These are phyloP conservation scores for Diutina rugosa DNA, from an alignment of 1,139 yeast species.

Conservation along the genomic window DNA sequence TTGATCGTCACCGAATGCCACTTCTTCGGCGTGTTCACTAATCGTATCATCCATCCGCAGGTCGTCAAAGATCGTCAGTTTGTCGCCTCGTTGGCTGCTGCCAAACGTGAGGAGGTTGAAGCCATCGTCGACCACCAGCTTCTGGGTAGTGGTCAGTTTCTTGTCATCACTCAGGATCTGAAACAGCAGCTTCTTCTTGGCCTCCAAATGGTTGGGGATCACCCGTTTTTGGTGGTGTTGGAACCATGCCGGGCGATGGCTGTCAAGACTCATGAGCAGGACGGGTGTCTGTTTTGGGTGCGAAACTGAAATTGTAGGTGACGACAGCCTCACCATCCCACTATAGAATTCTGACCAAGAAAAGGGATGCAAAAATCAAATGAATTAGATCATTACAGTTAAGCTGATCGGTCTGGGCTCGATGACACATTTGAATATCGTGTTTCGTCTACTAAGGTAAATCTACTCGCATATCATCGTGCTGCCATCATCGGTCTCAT, in stretches of 20 bases:
- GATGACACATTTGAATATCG: background rate
- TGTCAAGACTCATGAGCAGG: background rate
- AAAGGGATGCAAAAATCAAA: too few species aligned
- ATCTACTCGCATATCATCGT: background rate
- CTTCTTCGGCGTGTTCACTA: conserved; percentile 16
- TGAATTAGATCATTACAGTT: too few species aligned
- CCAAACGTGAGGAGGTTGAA: conserved; percentile 31
- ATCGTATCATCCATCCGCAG: conserved; percentile 16
- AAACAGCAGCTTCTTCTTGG: conserved; percentile 31
- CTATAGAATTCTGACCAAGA: background rate
- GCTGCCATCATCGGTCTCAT: background rate
- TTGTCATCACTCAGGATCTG: conserved; percentile 17
- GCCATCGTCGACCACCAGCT: conserved; percentile 9
- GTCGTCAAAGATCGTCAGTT: conserved; percentile 9
- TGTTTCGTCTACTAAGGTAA: too few species aligned
- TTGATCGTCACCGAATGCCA: conserved; percentile 23
- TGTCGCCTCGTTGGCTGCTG: conserved; percentile 9
- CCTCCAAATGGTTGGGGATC: conserved; percentile 42
- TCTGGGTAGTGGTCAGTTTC: conserved; percentile 6
- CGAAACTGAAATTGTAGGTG: background rate
- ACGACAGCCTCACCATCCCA: background rate
- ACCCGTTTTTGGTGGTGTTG: conserved; percentile 42
- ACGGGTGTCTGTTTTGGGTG: background rate
- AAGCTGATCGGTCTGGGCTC: too few species aligned
- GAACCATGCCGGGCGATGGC: conserved; percentile 24